Percentiles rank a stretch among this genome's conserved stretches.
Evolutionary conservation across 2,329 filamentous ascomycete species (phyloP).

Genomic region (Beauveria varroae): DNA sequence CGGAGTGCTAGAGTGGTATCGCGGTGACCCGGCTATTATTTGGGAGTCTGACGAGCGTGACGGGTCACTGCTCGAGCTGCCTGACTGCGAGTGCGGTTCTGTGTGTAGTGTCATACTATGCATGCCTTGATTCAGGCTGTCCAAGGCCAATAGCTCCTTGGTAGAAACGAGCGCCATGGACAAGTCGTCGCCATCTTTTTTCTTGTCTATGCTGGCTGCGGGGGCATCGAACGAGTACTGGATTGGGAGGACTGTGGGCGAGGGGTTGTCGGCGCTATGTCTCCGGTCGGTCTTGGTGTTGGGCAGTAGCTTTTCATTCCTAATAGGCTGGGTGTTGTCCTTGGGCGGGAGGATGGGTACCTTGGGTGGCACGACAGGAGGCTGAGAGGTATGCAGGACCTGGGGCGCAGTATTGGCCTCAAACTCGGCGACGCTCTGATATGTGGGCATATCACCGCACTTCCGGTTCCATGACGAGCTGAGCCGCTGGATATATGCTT

Average conservation of each 20-base stretch:
- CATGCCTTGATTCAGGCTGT: slow-evolving; percentile 34
- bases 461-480: slow-evolving; percentile 40
- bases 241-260: slow-evolving; percentile 19
- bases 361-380: slow-evolving; percentile 16
- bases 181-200: slow-evolving; percentile 25
- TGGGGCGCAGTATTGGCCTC: slow-evolving; percentile 23
- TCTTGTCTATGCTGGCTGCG: slow-evolving; percentile 25
- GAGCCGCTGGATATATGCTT: slow-evolving; percentile 54
- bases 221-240: slow-evolving; percentile 27
- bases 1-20: slow-evolving; percentile 32
- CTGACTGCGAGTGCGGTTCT: slow-evolving; percentile 17
- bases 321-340: slow-evolving; percentile 27
- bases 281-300: slow-evolving; percentile 31
- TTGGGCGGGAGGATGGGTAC: slow-evolving; percentile 18
- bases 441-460: slow-evolving; percentile 38
- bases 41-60: slow-evolving; percentile 26
- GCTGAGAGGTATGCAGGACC: slow-evolving; percentile 19
- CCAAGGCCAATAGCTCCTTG: slow-evolving; percentile 43
- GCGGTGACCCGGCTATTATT: slow-evolving; percentile 31
- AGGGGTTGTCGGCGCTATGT: slow-evolving; percentile 24
- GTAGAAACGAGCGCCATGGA: slow-evolving; percentile 46
- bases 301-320: slow-evolving; percentile 35
- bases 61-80: slow-evolving; percentile 25
- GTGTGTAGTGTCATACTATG: slow-evolving; percentile 31
- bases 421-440: slow-evolving; percentile 46